Conservation (phyloP, 2,329 filamentous ascomycete species). For the Colletotrichum echinochloae region DNA sequence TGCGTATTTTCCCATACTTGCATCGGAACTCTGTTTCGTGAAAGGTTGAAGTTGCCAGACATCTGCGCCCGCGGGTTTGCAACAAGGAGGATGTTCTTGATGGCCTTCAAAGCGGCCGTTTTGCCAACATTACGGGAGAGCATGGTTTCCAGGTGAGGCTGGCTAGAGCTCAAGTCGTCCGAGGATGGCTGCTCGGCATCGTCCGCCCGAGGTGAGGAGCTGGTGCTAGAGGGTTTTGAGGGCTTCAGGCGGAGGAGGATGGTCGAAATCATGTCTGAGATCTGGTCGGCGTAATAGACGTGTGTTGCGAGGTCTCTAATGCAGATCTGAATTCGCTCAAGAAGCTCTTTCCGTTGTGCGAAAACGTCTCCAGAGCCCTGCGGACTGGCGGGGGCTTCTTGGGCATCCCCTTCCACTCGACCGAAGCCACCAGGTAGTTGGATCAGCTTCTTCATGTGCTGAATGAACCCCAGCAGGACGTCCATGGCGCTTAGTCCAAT, state of each 20-base stretch:
- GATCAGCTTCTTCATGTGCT: conserved; percentile 83
- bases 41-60: conserved; percentile 71
- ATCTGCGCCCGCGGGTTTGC: conserved; percentile 77
- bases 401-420: conserved; percentile 49
- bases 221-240: conserved; percentile 56
- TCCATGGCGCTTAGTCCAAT: conserved; percentile 98
- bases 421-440: conserved; percentile 65
- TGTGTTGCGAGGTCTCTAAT: conserved; percentile 94
- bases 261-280: conserved; percentile 90
- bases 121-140: conserved; percentile 68
- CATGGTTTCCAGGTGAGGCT: conserved; percentile 61
- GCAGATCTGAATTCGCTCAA: conserved; percentile 76
- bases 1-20: conserved; percentile 97
- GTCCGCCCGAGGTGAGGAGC: conserved; percentile 59
- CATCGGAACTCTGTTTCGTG: conserved; percentile 80
- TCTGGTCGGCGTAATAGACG: conserved; percentile 96
- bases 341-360: conserved; percentile 71
- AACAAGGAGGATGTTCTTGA: conserved; percentile 85
- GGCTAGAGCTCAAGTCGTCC: conserved; percentile 49
- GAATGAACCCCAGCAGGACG: conserved; percentile 84
- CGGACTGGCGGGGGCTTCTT: conserved; percentile 47
- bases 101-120: conserved; percentile 77
- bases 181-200: conserved; percentile 56
- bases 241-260: conserved; percentile 85
- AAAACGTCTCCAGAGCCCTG: conserved; percentile 54